Percentiles rank a stretch among this genome's conserved stretches.
Evolutionary conservation across 768 basidiomycete genomes (phyloP).

Genomic region (Amanita thiersii): DNA sequence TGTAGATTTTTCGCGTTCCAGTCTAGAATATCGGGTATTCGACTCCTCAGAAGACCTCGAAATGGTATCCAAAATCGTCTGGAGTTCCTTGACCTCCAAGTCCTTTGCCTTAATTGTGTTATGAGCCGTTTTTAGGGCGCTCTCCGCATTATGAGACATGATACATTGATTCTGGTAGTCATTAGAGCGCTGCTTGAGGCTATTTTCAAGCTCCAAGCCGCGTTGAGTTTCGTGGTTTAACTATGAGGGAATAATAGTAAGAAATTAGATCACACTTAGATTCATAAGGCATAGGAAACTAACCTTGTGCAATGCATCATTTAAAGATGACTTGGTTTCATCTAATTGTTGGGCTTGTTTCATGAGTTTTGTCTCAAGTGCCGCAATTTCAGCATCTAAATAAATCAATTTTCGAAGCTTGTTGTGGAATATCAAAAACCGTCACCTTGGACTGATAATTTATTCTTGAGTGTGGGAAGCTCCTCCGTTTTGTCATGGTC

Average conservation of each 20-base stretch:
- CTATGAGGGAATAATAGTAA: conserved; percentile 31
- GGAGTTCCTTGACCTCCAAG: conserved; percentile 42
- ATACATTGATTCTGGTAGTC: conserved; percentile 51
- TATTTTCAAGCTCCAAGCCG: conserved; percentile 44
- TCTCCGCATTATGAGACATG: conserved; percentile 41
- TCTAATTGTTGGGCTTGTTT: conserved; percentile 33
- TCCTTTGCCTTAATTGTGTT: conserved; percentile 45
- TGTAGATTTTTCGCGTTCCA: conserved; percentile 49
- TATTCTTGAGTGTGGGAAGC: conserved; percentile 36
- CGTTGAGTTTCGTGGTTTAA: conserved; percentile 50
- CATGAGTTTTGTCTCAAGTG: conserved; percentile 34
- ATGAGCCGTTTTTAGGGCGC: conserved; percentile 37
- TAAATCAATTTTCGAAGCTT: conserved; percentile 8
- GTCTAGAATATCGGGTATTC: conserved; percentile 29
- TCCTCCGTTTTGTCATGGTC: conserved; percentile 39
- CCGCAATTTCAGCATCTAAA: conserved; percentile 41
- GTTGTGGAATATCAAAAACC: background rate
- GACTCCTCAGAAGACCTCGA: conserved; percentile 45
- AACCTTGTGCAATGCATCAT: conserved; percentile 42
- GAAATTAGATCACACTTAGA: conserved; percentile 5
- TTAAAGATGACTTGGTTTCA: conserved; percentile 31
- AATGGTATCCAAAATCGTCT: conserved; percentile 45
- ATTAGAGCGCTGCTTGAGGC: conserved; percentile 39
- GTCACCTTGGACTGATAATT: conserved; percentile 42
- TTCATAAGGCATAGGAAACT: conserved; percentile 8